Evolutionary conservation across 179 eudicot genomes (phyloP).

Genomic region (Beta lomatogona): DNA sequence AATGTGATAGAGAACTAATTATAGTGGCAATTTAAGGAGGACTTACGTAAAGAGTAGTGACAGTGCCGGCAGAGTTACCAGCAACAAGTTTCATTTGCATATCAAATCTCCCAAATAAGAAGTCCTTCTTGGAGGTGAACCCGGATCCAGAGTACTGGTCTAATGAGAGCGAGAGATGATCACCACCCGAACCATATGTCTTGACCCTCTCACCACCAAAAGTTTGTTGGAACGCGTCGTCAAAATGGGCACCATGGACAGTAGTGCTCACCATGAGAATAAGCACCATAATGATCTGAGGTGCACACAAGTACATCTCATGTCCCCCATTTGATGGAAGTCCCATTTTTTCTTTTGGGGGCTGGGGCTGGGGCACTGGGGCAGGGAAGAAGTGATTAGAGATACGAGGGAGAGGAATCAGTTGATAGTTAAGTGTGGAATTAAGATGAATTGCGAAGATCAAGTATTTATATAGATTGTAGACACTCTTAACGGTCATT

Average conservation of each 20-base stretch:
- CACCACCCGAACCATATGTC: constrained; percentile 7
- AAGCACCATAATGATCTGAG: constrained; percentile 15
- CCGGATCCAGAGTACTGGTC: constrained; percentile 41
- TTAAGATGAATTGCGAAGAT: too few species aligned
- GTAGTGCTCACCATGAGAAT: constrained; percentile 20
- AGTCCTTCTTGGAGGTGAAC: constrained; percentile 36
- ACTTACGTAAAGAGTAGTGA: constrained; percentile 37
- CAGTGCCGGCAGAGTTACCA: constrained; percentile 45
- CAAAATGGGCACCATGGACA: constrained; percentile 27
- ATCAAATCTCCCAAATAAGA: constrained; percentile 37
- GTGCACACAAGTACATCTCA: background rate
- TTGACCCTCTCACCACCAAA: constrained; percentile 38
- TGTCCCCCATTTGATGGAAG: background rate
- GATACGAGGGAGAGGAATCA: background rate
- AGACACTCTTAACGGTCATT: too few species aligned
- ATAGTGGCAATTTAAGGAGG: background rate
- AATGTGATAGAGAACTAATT: too few species aligned
- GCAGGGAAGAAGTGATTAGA: too few species aligned
- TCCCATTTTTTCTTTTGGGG: background rate
- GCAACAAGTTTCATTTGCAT: constrained; percentile 36
- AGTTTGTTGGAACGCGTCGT: constrained; percentile 30
- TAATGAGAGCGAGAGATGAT: constrained; percentile 28
- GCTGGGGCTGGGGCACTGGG: too few species aligned
- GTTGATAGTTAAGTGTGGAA: background rate
- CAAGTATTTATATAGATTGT: too few species aligned